Evolutionary conservation across 2,329 filamentous ascomycete species (phyloP).

Genomic region (Phialocephala sp.): DNA sequence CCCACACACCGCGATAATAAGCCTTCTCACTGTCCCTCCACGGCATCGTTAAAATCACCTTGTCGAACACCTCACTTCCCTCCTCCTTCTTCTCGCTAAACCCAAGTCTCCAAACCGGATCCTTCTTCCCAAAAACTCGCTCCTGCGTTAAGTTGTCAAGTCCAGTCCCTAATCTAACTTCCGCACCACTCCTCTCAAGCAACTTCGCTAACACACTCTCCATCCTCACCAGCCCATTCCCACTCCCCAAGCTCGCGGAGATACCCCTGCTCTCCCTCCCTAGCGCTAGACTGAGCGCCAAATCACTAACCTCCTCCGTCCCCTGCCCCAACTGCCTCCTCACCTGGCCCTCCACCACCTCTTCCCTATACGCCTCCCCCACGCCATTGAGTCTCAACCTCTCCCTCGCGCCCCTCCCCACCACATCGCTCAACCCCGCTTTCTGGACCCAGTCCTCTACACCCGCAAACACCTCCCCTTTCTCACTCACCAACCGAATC

Average conservation of each 20-base stretch:
- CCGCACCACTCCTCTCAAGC: not conserved
- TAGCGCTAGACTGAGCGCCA: not conserved
- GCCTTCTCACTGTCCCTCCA: not conserved
- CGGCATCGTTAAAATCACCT: not conserved
- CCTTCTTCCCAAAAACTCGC: not conserved
- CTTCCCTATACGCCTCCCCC: not conserved
- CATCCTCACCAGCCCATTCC: not conserved
- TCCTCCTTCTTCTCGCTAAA: not conserved
- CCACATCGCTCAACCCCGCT: not conserved
- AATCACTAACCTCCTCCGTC: not conserved
- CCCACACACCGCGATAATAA: not conserved
- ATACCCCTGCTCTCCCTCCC: not conserved
- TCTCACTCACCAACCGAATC: not conserved
- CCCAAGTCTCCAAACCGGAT: not conserved
- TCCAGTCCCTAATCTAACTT: not conserved
- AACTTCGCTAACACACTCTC: not conserved
- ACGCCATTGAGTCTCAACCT: not conserved
- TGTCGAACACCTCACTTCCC: not conserved
- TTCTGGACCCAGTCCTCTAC: not conserved
- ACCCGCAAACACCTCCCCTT: not conserved
- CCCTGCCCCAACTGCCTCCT: not conserved
- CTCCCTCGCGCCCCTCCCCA: not conserved
- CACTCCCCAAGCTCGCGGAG: not conserved
- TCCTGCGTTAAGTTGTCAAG: not conserved
- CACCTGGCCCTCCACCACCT: not conserved